phyloP scores from a whole-genome alignment of 257 asterid genomes.

The Solanum medicagineum region DNA sequence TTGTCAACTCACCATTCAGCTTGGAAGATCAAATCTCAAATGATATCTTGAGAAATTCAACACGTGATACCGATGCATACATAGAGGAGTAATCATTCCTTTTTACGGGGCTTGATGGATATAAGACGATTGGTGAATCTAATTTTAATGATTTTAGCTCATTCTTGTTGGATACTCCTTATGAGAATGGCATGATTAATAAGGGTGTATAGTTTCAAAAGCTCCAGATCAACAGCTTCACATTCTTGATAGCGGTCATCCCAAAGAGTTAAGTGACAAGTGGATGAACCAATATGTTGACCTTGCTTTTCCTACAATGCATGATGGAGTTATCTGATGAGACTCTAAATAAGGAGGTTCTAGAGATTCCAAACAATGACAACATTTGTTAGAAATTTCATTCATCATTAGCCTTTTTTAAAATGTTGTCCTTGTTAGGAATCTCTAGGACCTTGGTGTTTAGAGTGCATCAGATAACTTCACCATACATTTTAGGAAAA shows the following conservation, averaged over 20 bases:
- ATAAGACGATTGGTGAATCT: constrained; percentile 21
- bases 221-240: constrained; percentile 14
- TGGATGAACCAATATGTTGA: not conserved
- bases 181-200: constrained; percentile 6
- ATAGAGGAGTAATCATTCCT: constrained; percentile 24
- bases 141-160: constrained; percentile 13
- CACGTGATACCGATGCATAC: constrained; percentile 23
- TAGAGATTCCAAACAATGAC: constrained; percentile 61
- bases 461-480: constrained; percentile 52
- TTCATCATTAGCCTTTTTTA: too few relatives aligned
- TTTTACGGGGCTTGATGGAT: constrained; percentile 20
- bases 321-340: constrained; percentile 58
- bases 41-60: constrained; percentile 8
- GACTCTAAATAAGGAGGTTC: constrained; percentile 44
- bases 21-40: constrained; percentile 8
- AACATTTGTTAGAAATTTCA: too few relatives aligned
- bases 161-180: constrained; percentile 44
- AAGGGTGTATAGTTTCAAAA: constrained; percentile 2
- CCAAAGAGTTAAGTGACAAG: not conserved
- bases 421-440: too few relatives aligned
- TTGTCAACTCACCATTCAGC: constrained; percentile 1
- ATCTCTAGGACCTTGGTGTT: constrained; percentile 33
- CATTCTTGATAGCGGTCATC: not conserved
- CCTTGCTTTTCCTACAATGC: constrained; percentile 28
- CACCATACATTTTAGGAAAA: constrained; percentile 43